These are phyloP conservation scores for Salmacisia buchloeana DNA, from an alignment of 1,284 basidiomycete species.

Conservation along the genomic window DNA sequence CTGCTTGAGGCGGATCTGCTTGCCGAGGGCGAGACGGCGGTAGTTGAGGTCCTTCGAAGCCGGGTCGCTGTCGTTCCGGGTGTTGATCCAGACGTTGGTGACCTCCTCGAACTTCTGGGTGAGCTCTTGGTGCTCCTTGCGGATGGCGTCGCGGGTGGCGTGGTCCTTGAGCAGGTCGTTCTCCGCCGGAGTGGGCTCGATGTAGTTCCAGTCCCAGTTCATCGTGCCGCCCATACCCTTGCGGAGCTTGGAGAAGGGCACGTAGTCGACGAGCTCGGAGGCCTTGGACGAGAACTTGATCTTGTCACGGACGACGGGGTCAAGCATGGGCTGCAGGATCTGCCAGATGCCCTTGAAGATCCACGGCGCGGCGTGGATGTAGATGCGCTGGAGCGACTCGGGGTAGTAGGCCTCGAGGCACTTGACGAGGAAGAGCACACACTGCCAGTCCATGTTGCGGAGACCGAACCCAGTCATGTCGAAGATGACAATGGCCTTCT, in stretches of 20 bases:
- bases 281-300: slow-evolving; percentile 49
- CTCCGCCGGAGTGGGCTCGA: slow-evolving; percentile 44
- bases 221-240: slow-evolving; percentile 50
- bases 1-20: slow-evolving; percentile 47
- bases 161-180: slow-evolving; percentile 45
- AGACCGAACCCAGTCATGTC: slow-evolving; percentile 49
- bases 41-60: slow-evolving; percentile 28
- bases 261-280: slow-evolving; percentile 40
- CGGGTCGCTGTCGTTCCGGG: slow-evolving; percentile 24
- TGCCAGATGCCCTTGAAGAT: slow-evolving; percentile 51
- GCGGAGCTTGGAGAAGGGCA: slow-evolving; percentile 37
- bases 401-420: slow-evolving; percentile 50
- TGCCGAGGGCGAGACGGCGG: slow-evolving; percentile 39
- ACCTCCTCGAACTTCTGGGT: slow-evolving; percentile 36
- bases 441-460: slow-evolving; percentile 51
- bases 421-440: slow-evolving; percentile 48
- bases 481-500: slow-evolving; percentile 46
- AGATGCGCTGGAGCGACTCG: slow-evolving; percentile 49
- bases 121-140: slow-evolving; percentile 38
- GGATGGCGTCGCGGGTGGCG: slow-evolving; percentile 36
- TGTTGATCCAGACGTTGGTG: slow-evolving; percentile 40
- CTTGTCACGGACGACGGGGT: slow-evolving; percentile 49
- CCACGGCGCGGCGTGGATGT: slow-evolving; percentile 49
- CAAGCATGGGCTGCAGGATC: slow-evolving; percentile 47
- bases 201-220: slow-evolving; percentile 50